Base-by-base conservation (phyloP, 2,329 filamentous ascomycete genomes). In the Diaporthe caulivora region DNA sequence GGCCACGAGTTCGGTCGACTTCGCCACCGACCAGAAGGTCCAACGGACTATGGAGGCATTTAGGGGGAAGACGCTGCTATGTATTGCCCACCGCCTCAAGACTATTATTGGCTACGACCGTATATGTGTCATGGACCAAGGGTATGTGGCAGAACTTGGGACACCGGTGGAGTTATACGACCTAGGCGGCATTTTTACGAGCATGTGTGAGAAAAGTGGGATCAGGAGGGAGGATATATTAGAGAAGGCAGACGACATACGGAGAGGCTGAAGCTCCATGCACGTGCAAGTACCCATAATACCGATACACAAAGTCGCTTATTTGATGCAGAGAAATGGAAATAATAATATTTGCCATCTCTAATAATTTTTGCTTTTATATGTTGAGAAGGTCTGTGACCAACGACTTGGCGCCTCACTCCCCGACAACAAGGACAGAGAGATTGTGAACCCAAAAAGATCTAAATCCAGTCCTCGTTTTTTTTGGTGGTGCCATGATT, bases 1-100 rank as follows among this genome's bases (percentile, higher is more conserved):
- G 83, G 97, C 97, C 0, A 99, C 97, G 0, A 95, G 92, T 1
- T 94, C 91, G 0, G 95, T 98, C 9, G 96, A 98, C 82, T 97
- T 98, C 87, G 96, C 98, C 81, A 98, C 96, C 2, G 97, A 99
- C 80, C 93, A 94, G 83, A 97, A 97, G 88, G 98, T 98, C 80
- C 96, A 98, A 83, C 86, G 87, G 71, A 97, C 95, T 3, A 98
- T 98, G 83, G 92, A 94, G 0, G 95, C 92, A 0, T 98, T 98
- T 86, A 88, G 89, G 71, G 95, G 95, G 73, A 94, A 94, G 86
- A 98, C 96, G 1, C 84, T 98, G 58, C 86, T 98, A n/a, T 98
- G 95, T 83, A 98, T 98, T 81, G 96, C 96, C 8, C 96, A 98
- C 83, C 89, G 96, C 6, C 86, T 98, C 78, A 93, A 94, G 80